Base-by-base conservation (phyloP, 371 early-diverging fungal species). In the Thermomucor indicae-seudaticae region DNA sequence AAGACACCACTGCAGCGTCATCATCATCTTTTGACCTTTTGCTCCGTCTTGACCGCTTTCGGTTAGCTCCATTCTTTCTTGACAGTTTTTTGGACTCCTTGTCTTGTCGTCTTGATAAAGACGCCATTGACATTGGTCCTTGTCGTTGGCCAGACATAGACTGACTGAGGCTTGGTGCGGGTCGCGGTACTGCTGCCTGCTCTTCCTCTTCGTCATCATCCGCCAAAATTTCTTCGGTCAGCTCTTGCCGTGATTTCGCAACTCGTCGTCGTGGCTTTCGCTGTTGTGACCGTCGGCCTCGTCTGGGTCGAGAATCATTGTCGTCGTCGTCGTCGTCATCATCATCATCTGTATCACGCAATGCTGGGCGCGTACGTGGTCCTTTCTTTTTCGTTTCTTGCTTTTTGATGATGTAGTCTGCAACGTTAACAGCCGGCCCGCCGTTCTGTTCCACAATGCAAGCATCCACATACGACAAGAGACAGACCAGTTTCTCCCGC, bases 401-500 rank as follows among this genome's bases (percentile, higher is more conserved):
- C 57, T 35, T 49, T 57, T 14, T 46, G 43, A 51, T 35, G 29
- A 75, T 66, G 44, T 60, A 75, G 34, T 64, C 48, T 4, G 67
- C 54, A 0, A 75, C 49, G 40, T 65, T 53, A 2, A 75, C 75
- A 39, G 56, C 48, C 12, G 72, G 65, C n/a, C 75, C 75, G 23
- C 75, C 75, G 5, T 62, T 55, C 47, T 75, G 75, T 37, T 75
- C 75, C 7, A 50, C 28, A 41, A 75, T 64, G 51, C 75, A 75
- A 14, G 75, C 75, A 38, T 75, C 75, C 2, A 75, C 75, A 65
- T 75, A 75, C 14, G 55, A 60, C 42, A 75, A 22, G 3, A 75
- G 51, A 29, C 63, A 55, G 8, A 71, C 65, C 38, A 75, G 40
- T 34, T 69, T 67, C n/a, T 69, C 69, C 17, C 72, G 75, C 32